Conservation (phyloP, 2,329 filamentous ascomycete genomes). For the Hypoxylon sp. region DNA sequence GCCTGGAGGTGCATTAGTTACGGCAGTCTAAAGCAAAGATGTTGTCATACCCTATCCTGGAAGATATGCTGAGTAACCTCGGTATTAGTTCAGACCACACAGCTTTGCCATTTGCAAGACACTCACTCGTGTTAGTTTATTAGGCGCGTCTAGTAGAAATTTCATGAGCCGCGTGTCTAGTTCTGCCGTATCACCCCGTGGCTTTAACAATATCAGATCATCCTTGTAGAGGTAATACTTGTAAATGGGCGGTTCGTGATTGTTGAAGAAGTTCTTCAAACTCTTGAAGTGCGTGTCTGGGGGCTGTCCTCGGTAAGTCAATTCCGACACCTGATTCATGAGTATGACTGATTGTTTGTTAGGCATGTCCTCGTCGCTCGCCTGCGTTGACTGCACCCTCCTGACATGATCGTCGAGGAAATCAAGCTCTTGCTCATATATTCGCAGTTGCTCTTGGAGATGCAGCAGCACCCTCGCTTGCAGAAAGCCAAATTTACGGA, state of each 20-base stretch:
- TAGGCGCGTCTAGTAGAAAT: conserved; percentile 9
- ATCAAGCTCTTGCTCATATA: conserved; percentile 17
- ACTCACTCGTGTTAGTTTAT: conserved; percentile 16
- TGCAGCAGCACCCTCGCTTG: conserved; percentile 29
- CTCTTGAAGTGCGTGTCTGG: conserved; percentile 10
- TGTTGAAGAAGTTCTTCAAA: conserved; percentile 12
- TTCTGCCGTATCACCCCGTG: conserved; percentile 17
- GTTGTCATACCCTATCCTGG: background rate
- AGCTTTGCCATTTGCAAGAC: background rate
- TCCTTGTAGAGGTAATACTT: conserved; percentile 16
- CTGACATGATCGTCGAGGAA: conserved; percentile 4
- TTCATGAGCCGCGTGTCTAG: conserved; percentile 17
- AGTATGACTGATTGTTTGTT: conserved; percentile 12
- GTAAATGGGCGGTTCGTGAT: background rate
- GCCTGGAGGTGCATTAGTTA: conserved; percentile 5
- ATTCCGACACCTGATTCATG: conserved; percentile 6
- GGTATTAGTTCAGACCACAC: conserved; percentile 13
- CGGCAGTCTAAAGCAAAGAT: background rate
- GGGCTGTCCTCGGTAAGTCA: conserved; percentile 4
- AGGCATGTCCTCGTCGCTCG: background rate
- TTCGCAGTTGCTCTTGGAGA: conserved; percentile 26
- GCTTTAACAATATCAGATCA: conserved; percentile 18
- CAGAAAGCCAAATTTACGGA: conserved; percentile 34
- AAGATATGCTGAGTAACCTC: background rate
- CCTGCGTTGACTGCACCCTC: background rate